A percentile compares a stretch with the other conserved stretches of the same genome.
phyloP scores from a whole-genome alignment of 2,329 filamentous ascomycete genomes.

The Pseudocercospora vitis region DNA sequence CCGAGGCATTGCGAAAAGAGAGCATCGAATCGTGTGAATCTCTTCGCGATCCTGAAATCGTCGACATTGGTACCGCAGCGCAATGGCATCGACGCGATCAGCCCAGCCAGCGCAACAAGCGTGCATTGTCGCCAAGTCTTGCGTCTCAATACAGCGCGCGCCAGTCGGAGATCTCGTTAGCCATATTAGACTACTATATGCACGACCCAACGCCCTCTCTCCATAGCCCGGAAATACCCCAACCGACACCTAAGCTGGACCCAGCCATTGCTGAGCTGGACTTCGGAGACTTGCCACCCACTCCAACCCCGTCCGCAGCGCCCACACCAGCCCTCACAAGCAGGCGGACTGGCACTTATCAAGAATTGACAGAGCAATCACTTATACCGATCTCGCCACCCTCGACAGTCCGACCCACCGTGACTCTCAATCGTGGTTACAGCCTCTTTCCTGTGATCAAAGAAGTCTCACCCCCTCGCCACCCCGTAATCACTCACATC shows the following conservation, averaged over 20 bases:
- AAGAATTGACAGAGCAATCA: slow-evolving; percentile 14
- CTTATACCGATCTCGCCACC: slow-evolving; percentile 23
- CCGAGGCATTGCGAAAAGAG: slow-evolving; percentile 11
- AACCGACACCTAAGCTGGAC: slow-evolving; percentile 26
- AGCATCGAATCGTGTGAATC: slow-evolving; percentile 14
- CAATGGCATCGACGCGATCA: slow-evolving; percentile 24
- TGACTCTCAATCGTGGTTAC: slow-evolving; percentile 25
- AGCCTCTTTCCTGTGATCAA: slow-evolving; percentile 33
- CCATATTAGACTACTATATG: slow-evolving; percentile 37
- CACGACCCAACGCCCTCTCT: slow-evolving; percentile 26
- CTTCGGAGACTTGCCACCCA: slow-evolving; percentile 28
- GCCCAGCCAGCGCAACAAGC: background rate
- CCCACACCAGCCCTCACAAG: background rate
- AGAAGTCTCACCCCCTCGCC: slow-evolving; percentile 24
- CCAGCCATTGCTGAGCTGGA: slow-evolving; percentile 34
- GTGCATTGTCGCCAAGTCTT: slow-evolving; percentile 19
- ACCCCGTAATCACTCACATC: slow-evolving; percentile 9
- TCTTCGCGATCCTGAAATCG: slow-evolving; percentile 28
- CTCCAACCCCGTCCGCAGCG: slow-evolving; percentile 16
- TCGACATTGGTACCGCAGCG: slow-evolving; percentile 25
- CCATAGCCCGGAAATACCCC: slow-evolving; percentile 25
- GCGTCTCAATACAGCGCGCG: slow-evolving; percentile 25
- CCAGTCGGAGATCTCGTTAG: slow-evolving; percentile 35
- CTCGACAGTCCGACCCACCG: slow-evolving; percentile 7
- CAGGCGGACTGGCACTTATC: background rate